Evolutionary conservation across 1,284 basidiomycete genomes (phyloP), one percentile per base, ranked within the genome.

Genomic region (Phlebopus sp.): DNA sequence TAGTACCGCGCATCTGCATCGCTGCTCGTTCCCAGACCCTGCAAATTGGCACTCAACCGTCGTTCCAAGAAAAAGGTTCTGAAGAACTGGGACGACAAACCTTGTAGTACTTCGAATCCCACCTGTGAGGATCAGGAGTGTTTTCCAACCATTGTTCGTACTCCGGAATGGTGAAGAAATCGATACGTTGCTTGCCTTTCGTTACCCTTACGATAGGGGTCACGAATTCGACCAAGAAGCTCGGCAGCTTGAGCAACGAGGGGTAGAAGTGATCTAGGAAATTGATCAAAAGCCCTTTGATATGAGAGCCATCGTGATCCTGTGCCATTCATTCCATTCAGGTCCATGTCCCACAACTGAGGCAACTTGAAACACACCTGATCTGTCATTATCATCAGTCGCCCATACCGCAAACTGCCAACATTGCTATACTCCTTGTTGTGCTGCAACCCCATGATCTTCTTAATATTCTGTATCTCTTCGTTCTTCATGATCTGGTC

Each of bases 231-330:
- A 98, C 92, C 36, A 99, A 74, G 72, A 99, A 99, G 55, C 89
- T 84, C 1, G 92, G 90, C 6, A 98, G 73, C 66, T 90, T 92
- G 51, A 99, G 78, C 29, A 99, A 75, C 1, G 96, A 97, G 0
- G 97, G 97, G 68, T 90, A 99, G 69, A 96, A 98, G 67, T 96
- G 88, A 64, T 99, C 97, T 50, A 99, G 74, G 69, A 95, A 99
- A 70, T 99, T 99, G 75, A 99, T 97, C 49, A 99, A 80, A 8
- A 99, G 80, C 34, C 97, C 97, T 71, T 99, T 99, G 75, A 99
- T 99, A 72, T 99, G 97, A 32, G 96, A 99, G 45, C 97, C 97
- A 72, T 99, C 97, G 72, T 99, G 94, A 82, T 99, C 97, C 91
- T 97, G 67, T 0, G 27, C 27, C 27, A 52, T 32, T 11, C 4